Evolutionary conservation across 2,329 filamentous ascomycete species (phyloP), one percentile per base, ranked within the genome.

Genomic region (Pseudocercospora vitis): DNA sequence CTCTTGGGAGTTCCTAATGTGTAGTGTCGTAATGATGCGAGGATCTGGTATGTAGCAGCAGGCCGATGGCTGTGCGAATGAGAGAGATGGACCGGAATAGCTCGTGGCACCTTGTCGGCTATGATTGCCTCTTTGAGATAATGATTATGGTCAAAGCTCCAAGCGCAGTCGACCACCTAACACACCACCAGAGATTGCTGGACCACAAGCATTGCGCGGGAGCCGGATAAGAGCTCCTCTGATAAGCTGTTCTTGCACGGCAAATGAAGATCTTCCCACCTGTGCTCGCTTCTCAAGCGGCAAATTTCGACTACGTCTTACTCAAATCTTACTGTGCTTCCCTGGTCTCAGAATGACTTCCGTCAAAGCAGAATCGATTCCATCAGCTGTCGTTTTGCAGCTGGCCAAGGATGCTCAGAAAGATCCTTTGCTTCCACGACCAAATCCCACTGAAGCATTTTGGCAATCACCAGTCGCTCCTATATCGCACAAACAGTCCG

Each of bases 391-490:
- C 16, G 48, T 59, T 28, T 19, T 31, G 2, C 50, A 52, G 14
- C 48, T 61, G 7, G 29, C 57, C 8, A 46, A 45, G 7, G 48
- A 53, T 21, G 59, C 59, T 7, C 37, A 56, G 6, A 28, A 44
- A 50, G 59, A 61, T 32, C 59, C 59, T 5, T 23, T 53, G 21
- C 44, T 61, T 7, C 59, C 59, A 2, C 35, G 52, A 19, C 9
- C 33, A 40, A 52, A 52, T 16, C 59, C 59, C 3, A 59, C 59
- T 23, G 37, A 59, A 49, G 56, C 56, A 1, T 61, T 57, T n/a
- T 61, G 59, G 59, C 59, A 61, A 32, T 23, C 47, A 0, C 57
- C 56, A 6, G 24, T 48, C 1, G 42, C 56, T 1, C n/a, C 47
- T 7, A 33, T 59, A 24, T 49, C 59, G 1, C 4, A 14, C 1